Percentiles rank a stretch among this genome's conserved stretches.
Evolutionary conservation across 2,329 filamentous ascomycete species (phyloP).

Genomic region (Fusarium metavorans): DNA sequence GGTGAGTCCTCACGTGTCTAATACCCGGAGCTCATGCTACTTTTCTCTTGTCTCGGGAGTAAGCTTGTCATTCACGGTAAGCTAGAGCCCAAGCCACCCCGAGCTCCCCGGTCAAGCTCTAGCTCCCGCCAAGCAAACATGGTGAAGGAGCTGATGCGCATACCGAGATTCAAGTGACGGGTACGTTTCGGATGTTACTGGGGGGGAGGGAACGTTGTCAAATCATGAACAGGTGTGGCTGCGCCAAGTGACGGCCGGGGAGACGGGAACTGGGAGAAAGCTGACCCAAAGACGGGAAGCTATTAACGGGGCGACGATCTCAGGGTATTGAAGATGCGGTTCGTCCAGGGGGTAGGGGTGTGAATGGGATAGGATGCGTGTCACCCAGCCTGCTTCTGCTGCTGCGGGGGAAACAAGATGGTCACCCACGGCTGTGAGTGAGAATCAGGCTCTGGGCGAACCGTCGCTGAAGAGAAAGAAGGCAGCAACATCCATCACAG

Average conservation of each 20-base stretch:
- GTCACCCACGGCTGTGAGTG: not conserved
- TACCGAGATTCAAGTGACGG: not conserved
- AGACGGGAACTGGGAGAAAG: not conserved
- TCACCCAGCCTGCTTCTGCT: not conserved
- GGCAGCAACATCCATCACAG: not conserved
- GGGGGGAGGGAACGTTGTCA: not conserved
- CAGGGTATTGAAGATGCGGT: not conserved
- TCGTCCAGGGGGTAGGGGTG: not conserved
- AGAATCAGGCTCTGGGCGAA: conserved; percentile 2
- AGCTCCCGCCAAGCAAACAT: not conserved
- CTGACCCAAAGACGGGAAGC: not conserved
- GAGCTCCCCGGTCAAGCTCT: not conserved
- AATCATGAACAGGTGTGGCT: conserved; percentile 21
- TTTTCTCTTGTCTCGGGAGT: not conserved
- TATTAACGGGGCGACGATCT: conserved; percentile 1
- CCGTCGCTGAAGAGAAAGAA: no score
- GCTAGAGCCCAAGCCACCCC: not conserved
- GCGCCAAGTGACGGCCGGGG: conserved; percentile 2
- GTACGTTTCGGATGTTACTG: not conserved
- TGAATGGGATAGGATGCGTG: not conserved
- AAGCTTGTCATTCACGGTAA: not conserved
- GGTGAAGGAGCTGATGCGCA: not conserved
- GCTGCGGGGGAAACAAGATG: not conserved
- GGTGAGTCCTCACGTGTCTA: not conserved
- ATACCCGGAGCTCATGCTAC: not conserved